A percentile compares a stretch with the other conserved stretches of the same genome.
phyloP scores from a whole-genome alignment of 1,284 basidiomycete genomes.

The Cutaneotrichosporon daszewskae region DNA sequence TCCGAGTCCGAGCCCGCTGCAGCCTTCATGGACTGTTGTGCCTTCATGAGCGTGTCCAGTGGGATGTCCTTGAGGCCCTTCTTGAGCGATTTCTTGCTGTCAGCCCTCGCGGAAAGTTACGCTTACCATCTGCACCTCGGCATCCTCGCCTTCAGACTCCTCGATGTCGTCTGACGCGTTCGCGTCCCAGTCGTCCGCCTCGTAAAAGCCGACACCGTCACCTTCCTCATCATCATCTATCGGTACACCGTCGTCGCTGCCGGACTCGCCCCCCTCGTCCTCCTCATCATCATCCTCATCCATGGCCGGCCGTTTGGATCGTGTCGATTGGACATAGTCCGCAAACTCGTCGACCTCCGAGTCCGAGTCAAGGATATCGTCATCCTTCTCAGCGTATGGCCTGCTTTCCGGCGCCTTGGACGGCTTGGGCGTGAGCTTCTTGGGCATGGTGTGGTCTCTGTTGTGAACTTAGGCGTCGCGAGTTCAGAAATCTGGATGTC shows the following conservation, averaged over 20 bases:
- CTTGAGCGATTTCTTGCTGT: slow-evolving; percentile 9
- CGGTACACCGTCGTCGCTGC: slow-evolving; percentile 40
- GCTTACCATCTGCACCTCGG: slow-evolving; percentile 21
- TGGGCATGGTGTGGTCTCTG: slow-evolving; percentile 22
- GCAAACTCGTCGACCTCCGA: slow-evolving; percentile 45
- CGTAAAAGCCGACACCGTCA: slow-evolving; percentile 35
- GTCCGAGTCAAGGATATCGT: slow-evolving; percentile 35
- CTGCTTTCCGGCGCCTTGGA: background rate
- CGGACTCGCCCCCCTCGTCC: slow-evolving; percentile 53
- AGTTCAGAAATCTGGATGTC: background rate
- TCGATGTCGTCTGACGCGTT: slow-evolving; percentile 19
- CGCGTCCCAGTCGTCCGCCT: slow-evolving; percentile 43
- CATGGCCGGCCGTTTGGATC: slow-evolving; percentile 23
- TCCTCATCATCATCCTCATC: slow-evolving; percentile 52
- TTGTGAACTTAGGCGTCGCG: slow-evolving; percentile 1
- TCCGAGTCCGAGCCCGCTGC: slow-evolving; percentile 5
- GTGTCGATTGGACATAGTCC: slow-evolving; percentile 6
- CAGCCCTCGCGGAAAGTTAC: background rate
- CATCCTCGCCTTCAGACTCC: slow-evolving; percentile 10
- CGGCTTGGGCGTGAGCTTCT: slow-evolving; percentile 18
- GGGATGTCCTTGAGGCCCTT: slow-evolving; percentile 21
- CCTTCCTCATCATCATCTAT: slow-evolving; percentile 28
- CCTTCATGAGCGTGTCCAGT: slow-evolving; percentile 49
- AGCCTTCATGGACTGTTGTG: slow-evolving; percentile 8
- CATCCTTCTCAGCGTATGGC: slow-evolving; percentile 18